Evolutionary conservation across 805 yeast genomes (phyloP).

Genomic region (Schizosaccharomyces japonicus): DNA sequence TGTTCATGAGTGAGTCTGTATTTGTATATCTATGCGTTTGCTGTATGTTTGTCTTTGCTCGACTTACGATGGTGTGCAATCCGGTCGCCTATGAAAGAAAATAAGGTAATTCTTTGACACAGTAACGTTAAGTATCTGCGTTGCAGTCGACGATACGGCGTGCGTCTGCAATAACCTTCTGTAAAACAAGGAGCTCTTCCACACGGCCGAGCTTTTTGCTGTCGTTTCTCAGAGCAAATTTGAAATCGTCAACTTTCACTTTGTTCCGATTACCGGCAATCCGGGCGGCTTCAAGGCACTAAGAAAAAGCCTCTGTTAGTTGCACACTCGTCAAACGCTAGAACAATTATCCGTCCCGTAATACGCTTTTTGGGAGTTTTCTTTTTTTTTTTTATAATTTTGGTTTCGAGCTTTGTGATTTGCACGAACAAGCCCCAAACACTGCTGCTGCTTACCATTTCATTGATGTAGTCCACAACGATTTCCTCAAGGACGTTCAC

Average conservation of each 20-base stretch:
- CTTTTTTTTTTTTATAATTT: no score
- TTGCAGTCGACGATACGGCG: constrained; percentile 33
- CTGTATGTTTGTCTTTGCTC: no score
- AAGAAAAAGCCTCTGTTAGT: no score
- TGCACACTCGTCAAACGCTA: no score
- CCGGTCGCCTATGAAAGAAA: no score
- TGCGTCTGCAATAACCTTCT: constrained; percentile 39
- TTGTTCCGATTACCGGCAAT: constrained; percentile 34
- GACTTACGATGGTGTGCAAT: no score
- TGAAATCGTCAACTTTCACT: constrained; percentile 48
- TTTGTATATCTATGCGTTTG: no score
- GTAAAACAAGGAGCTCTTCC: constrained; percentile 35
- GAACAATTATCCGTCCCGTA: no score
- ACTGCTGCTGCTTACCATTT: constrained; percentile 21
- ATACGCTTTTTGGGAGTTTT: no score
- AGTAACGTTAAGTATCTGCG: constrained; percentile 22
- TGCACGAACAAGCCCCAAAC: not conserved
- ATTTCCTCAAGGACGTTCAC: constrained; percentile 45
- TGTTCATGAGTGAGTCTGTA: no score
- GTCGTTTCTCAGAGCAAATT: constrained; percentile 43
- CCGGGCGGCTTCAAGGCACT: constrained; percentile 29
- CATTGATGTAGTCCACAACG: constrained; percentile 36
- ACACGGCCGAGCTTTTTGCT: constrained; percentile 46
- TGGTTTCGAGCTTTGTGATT: no score
- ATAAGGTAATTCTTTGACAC: constrained; percentile 17